Base-by-base conservation (phyloP, 2,329 filamentous ascomycete genomes). In the Davidsoniella eucalypti region DNA sequence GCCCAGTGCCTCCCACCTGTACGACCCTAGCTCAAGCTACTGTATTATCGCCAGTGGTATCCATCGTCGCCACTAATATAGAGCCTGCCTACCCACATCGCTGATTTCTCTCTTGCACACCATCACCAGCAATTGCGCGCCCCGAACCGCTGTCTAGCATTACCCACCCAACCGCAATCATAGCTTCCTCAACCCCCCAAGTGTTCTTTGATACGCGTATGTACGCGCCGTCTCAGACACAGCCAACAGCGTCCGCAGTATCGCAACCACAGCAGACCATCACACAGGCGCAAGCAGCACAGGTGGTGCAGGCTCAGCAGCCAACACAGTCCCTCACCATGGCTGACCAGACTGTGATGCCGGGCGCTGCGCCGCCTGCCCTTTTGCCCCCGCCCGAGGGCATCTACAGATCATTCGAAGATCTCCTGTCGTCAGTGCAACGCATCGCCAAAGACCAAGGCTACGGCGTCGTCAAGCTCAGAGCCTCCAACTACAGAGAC, bases 401-500 rank as follows among this genome's bases (percentile, higher is more conserved):
- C 55, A 78, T 79, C 59, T 79, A 73, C 54, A 65, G 70, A 44
- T 70, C 68, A 47, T 78, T 78, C 54, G 75, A 78, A 26, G 75
- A 78, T 54, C 66, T 79, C 40, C 67, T 78, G 57, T 65, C 65
- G 3, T 70, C 74, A 17, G 73, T 78, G 7, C 75, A 78, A 60
- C 71, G 72, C 40, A 69, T 74, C 4, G 74, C 75, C 5, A 78
- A 78, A 59, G 75, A 78, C 47, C 74, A 78, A 55, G 75, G 75
- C 44, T 79, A 78, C 55, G 73, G 73, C 38, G 74, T 79, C 12
- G 75, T 79, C 55, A 79, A 79, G 64, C 65, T 79, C 9, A 71
- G 75, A 36, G 74, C 75, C 4, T 78, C 74, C 57, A 79, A 79
- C 62, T 79, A 79, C 56, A 74, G 75, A 42, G 75, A 79, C 49